A percentile compares a stretch with the other conserved stretches of the same genome.
These are phyloP conservation scores for Apiospora malaysiana DNA, from an alignment of 2,329 filamentous ascomycete species.

Conservation along the genomic window DNA sequence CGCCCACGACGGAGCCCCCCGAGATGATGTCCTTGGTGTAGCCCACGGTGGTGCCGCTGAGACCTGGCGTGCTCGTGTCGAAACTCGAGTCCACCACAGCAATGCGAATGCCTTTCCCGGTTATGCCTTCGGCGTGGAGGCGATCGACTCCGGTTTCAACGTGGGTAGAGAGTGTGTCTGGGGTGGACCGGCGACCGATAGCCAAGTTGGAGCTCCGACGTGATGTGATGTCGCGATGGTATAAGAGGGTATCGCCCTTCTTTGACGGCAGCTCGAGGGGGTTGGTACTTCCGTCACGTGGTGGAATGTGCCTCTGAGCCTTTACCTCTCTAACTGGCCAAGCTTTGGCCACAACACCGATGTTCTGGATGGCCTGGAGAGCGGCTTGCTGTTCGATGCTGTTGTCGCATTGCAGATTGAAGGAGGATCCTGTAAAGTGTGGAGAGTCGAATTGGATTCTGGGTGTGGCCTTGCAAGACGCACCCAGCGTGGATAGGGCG, in stretches of 20 bases:
- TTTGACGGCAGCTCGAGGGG: not conserved
- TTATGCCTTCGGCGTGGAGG: slow-evolving; percentile 8
- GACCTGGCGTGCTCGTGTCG: slow-evolving; percentile 4
- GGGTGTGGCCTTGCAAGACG: not conserved
- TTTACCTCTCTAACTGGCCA: not conserved
- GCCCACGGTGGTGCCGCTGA: not conserved
- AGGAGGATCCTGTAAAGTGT: slow-evolving; percentile 5
- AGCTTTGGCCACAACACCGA: not conserved
- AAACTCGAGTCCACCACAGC: slow-evolving; percentile 20
- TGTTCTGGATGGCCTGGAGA: not conserved
- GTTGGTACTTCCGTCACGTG: not conserved
- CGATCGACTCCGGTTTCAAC: not conserved
- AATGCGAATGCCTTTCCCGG: slow-evolving; percentile 11
- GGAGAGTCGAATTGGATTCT: not conserved
- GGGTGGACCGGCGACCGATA: too few species aligned
- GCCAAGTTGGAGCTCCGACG: not conserved
- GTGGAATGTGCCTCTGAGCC: not conserved
- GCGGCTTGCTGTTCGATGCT: not conserved
- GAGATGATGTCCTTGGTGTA: slow-evolving; percentile 4
- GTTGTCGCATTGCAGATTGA: slow-evolving; percentile 4
- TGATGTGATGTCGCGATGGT: not conserved
- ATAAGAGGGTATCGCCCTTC: not conserved
- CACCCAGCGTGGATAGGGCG: not conserved
- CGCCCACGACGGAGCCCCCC: not conserved
- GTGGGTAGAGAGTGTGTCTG: slow-evolving; percentile 13